These are phyloP conservation scores for Paramecium caudatum DNA, from an alignment of 73 alveolate species.

Conservation along the genomic window DNA sequence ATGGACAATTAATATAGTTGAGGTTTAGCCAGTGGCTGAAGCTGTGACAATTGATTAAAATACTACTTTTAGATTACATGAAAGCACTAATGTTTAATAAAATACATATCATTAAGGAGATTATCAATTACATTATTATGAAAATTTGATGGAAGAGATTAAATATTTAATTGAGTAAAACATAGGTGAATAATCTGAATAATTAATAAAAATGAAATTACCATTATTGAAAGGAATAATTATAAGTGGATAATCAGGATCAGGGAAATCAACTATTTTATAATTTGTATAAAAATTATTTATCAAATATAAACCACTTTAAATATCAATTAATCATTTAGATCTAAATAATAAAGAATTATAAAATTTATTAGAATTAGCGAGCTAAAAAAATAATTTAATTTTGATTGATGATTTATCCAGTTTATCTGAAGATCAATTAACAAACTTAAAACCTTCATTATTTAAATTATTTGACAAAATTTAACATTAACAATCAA, in stretches of 20 bases:
- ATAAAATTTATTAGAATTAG: background rate
- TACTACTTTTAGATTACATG: background rate
- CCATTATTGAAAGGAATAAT: slow-evolving; percentile 53
- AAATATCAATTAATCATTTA: slow-evolving; percentile 16
- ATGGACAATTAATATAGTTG: slow-evolving; percentile 16
- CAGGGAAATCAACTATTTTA: background rate
- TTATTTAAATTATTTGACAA: slow-evolving; percentile 41
- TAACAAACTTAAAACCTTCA: background rate
- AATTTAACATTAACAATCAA: background rate
- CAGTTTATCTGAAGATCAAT: slow-evolving; percentile 6
- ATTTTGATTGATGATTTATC: slow-evolving; percentile 55
- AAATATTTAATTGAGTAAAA: background rate
- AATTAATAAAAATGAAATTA: background rate
- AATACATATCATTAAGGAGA: background rate
- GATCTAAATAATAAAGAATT: slow-evolving; percentile 44
- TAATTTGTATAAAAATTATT: background rate
- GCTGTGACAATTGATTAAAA: background rate
- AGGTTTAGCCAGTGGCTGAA: background rate
- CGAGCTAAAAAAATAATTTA: background rate
- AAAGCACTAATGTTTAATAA: background rate
- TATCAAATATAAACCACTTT: background rate
- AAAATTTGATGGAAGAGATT: background rate
- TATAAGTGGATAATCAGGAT: slow-evolving; percentile 3
- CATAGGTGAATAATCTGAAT: slow-evolving; percentile 26
- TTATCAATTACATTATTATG: background rate